Base-by-base conservation (phyloP, 1,284 basidiomycete genomes). In the Amylostereum chailletii region DNA sequence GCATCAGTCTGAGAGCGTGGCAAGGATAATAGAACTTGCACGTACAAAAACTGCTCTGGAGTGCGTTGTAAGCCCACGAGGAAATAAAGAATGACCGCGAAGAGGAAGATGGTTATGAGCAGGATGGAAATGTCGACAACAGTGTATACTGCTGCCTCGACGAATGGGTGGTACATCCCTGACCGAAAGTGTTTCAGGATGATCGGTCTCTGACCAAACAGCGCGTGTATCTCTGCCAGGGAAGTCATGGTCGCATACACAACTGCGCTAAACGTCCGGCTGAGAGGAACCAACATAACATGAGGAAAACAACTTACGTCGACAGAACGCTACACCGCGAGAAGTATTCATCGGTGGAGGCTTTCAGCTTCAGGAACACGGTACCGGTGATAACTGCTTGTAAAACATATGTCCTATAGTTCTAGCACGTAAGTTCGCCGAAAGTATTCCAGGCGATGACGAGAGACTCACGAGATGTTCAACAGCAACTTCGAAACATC, bases 91-190 rank as follows among this genome's bases (percentile, higher is more conserved):
- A 83, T 65, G 44, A 80, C 62, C 40, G 62, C 60, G 57, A 75
- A 81, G 19, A 19, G 19, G 19, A 19, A 19, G 19, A 19, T 19
- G 19, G 19, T 19, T 19, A 19, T 19, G 19, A 19, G 19, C 19
- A 74, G 72, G 47, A 81, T 67, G 0, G 82, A 82, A 26, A 82
- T 61, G 51, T 83, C 82, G 39, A 81, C 78, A 5, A 85, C 54
- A 1, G 79, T 80, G 44, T 81, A 65, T 7, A 83, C 79, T 27
- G 84, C 62, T 2, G 74, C 73, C 57, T 79, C 77, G 0, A 72
- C 63, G 53, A 74, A 74, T 0, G 77, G 77, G 43, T 76, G 74
- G 50, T 79, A 79, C 67, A 80, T 69, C 1, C 76, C 77, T 5
- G 71, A 72, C 46, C 70, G 72, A 46, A 70, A 57, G 50, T 77